phyloP scores from a whole-genome alignment of 495 filamentous ascomycete species.

The Talaromyces wortmannii region DNA sequence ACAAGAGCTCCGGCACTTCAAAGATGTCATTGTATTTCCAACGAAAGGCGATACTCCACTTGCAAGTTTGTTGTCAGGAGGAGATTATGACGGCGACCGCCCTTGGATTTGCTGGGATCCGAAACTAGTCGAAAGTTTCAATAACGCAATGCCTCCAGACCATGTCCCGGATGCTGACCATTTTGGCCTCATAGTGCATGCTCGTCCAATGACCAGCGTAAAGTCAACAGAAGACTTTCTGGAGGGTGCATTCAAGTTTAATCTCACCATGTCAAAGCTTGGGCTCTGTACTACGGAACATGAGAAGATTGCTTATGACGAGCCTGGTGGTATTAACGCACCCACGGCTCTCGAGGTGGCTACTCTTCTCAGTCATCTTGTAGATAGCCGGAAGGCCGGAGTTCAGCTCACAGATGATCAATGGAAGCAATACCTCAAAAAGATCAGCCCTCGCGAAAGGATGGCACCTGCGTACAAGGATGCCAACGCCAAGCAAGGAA shows the following conservation, averaged over 20 bases:
- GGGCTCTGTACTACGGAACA: constrained; percentile 73
- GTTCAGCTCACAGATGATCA: constrained; percentile 49
- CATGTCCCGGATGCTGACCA: constrained; percentile 34
- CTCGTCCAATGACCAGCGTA: constrained; percentile 27
- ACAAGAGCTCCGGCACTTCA: constrained; percentile 62
- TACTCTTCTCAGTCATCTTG: constrained; percentile 66
- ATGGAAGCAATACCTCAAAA: constrained; percentile 45
- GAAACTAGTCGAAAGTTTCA: constrained; percentile 64
- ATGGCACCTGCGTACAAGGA: constrained; percentile 32
- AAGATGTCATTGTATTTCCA: constrained; percentile 84
- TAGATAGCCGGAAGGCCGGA: constrained; percentile 78
- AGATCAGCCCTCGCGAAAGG: constrained; percentile 22
- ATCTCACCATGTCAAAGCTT: constrained; percentile 56
- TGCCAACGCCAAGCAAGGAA: constrained; percentile 21
- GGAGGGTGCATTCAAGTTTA: constrained; percentile 53
- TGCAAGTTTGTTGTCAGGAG: constrained; percentile 79
- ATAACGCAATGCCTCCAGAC: constrained; percentile 55
- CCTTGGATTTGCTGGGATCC: constrained; percentile 90
- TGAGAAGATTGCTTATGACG: constrained; percentile 61
- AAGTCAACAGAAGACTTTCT: constrained; percentile 39
- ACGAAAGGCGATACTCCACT: constrained; percentile 60
- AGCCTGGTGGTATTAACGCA: constrained; percentile 51
- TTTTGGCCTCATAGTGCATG: constrained; percentile 55
- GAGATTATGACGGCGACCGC: constrained; percentile 91
- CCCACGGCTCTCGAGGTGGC: constrained; percentile 51